Base-by-base conservation (phyloP, 2,329 filamentous ascomycete genomes). In the Diaporthe vaccinii region DNA sequence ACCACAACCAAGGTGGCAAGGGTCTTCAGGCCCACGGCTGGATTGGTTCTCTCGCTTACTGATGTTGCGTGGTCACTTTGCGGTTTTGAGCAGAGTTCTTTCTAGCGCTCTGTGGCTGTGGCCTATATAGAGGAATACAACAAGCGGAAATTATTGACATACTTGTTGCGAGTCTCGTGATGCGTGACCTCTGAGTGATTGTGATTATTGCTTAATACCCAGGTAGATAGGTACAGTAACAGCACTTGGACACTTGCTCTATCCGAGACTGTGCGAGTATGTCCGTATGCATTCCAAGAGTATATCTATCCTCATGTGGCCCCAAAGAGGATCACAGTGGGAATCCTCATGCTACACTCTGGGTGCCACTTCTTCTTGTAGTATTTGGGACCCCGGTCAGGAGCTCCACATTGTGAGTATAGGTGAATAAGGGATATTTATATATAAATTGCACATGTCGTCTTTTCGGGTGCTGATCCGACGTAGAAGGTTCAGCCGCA, bases 51-150 rank as follows among this genome's bases (percentile, higher is more conserved):
- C 53, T 61, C 36, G 34, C 61, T 65, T 61, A 57, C 46, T 59
- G 58, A 44, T 58, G 51, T 61, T 58, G 41, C n/a, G 41, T 49
- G 39, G 51, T 44, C 39, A 36, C 31, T 39, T 31, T 31, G 36
- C 41, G 46, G 51, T 9, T 55, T 55, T 10, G 6, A 20, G 53
- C 31, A 15, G 22, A 28, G 55, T 31, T 44, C 25, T 36, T n/a
- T 55, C 8, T 6, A 9, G 28, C 44, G 65, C n/a, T 74, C 22
- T 74, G 55, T 36, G 34, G 62, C 34, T 41, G 41, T 74, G 44
- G 59, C 58, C 71, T 73, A 65, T 41, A 57, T 73, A 73, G 71
- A 70, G 53, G 44, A 71, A 70, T 55, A 74, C 58, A 53, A 44
- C 55, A 53, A n/a, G 44, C 62, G 61, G 49, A 61, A 59, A 62